These are phyloP conservation scores for Ganoderma resinaceum DNA, from an alignment of 1,284 basidiomycete genomes.

Conservation along the genomic window DNA sequence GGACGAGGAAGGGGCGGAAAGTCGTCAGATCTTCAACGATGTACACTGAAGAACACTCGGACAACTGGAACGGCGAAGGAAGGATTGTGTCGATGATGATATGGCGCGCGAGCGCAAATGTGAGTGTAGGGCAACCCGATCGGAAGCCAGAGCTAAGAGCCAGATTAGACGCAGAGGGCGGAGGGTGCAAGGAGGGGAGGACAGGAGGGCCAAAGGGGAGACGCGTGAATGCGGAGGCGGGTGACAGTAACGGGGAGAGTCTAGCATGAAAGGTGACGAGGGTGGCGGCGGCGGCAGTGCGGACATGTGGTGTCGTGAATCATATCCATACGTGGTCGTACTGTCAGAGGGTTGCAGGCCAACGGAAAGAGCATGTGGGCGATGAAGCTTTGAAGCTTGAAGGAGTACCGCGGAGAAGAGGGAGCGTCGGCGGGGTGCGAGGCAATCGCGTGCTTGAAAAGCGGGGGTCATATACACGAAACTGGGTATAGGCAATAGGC, in stretches of 20 bases:
- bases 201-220: background rate
- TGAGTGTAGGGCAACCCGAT: background rate
- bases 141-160: background rate
- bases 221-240: conserved; percentile 1
- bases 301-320: background rate
- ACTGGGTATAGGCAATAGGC: conserved; percentile 7
- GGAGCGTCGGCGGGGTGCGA: background rate
- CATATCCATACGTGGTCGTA: background rate
- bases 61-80: background rate
- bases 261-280: background rate
- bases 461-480: conserved; percentile 16
- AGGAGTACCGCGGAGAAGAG: conserved; percentile 1
- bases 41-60: background rate
- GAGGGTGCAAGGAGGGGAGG: background rate
- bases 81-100: background rate
- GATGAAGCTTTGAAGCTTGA: background rate
- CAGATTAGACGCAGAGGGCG: background rate
- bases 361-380: background rate
- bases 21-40: background rate
- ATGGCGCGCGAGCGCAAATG: background rate
- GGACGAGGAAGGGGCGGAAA: background rate
- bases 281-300: background rate
- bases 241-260: background rate
- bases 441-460: background rate
- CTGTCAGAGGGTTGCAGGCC: background rate